phyloP scores from a whole-genome alignment of 2,329 filamentous ascomycete genomes.

The Aspergillus sp. region DNA sequence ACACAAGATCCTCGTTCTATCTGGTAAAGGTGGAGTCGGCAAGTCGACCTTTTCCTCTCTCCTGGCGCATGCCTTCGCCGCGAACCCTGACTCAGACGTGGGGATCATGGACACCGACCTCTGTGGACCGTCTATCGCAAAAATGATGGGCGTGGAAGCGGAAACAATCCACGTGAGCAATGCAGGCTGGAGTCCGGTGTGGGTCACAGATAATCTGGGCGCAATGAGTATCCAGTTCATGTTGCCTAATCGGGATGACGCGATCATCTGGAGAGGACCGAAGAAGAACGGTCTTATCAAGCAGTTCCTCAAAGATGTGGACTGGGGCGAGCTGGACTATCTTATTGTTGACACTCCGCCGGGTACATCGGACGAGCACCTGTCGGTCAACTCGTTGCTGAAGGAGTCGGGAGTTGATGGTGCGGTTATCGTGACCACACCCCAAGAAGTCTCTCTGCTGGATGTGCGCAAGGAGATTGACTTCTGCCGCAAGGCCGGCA shows the following conservation, averaged over 20 bases:
- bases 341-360: slow-evolving; percentile 93
- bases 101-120: slow-evolving; percentile 99
- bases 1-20: slow-evolving; percentile 90
- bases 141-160: slow-evolving; percentile 96
- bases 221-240: slow-evolving; percentile 99
- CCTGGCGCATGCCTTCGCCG: slow-evolving; percentile 83
- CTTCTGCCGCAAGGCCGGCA: slow-evolving; percentile 93
- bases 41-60: slow-evolving; percentile 93
- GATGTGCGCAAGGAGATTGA: slow-evolving; percentile 98
- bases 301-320: slow-evolving; percentile 95
- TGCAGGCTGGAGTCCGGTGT: slow-evolving; percentile 90
- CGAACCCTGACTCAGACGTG: slow-evolving; percentile 72
- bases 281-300: slow-evolving; percentile 99
- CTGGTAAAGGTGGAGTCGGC: slow-evolving; percentile 93
- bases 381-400: slow-evolving; percentile 88
- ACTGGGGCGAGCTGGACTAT: slow-evolving; percentile 94
- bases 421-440: slow-evolving; percentile 88
- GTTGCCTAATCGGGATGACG: slow-evolving; percentile 89
- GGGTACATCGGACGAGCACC: slow-evolving; percentile 90
- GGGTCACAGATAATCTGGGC: slow-evolving; percentile 88
- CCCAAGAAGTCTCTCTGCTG: slow-evolving; percentile 86
- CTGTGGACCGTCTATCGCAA: slow-evolving; percentile 91
- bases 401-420: slow-evolving; percentile 91
- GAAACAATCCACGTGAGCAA: slow-evolving; percentile 91
- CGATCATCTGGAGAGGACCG: slow-evolving; percentile 93